Evolutionary conservation across 345 rosid species (phyloP), one percentile per base, ranked within the genome.

Genomic region (Salix caprea): DNA sequence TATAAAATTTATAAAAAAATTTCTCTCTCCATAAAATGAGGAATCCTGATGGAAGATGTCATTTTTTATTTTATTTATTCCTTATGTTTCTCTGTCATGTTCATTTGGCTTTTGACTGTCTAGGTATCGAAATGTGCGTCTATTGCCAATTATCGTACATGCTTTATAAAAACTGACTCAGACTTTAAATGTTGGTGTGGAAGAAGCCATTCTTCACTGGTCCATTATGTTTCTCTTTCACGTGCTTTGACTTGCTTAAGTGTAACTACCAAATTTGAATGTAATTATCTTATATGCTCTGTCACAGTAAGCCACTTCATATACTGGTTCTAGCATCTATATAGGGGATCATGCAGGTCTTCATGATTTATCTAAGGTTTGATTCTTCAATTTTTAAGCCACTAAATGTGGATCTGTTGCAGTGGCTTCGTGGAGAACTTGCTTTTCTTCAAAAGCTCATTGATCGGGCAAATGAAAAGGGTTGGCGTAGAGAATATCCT

Each of bases 401-500:
- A 2, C 50, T 44, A 44, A 44, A 44, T 52, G 72, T 73, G 72
- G 74, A 78, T 30, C 48, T 37, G 40, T 60, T 84, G 67, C 84
- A 94, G 98, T 90, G 97, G 97, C 82, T 94, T 81, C 81, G 71
- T 30, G 78, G 83, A 65, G 93, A 94, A 87, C 82, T 90, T 76
- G 83, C 79, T 69, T 71, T 83, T 82, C 80, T 94, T 77, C 81
- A 88, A 77, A 87, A 81, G 74, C 90, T 78, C 48, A 92, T 94
- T 76, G 87, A 85, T 75, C 88, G 79, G 79, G 94, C 97, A 78
- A 94, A 86, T 82, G 97, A 92, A 81, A 92, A 94, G 84, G 97
- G 98, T 69, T 89, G 91, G 96, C 92, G 94, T 69, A 89, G 78
- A 90, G 98, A 94, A 94, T 94, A 94, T 94, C 97, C 97, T 92